Percentiles rank a stretch among this genome's conserved stretches.
Evolutionary conservation across 2,329 filamentous ascomycete species (phyloP).

Genomic region (Ceratocystis ficicola): DNA sequence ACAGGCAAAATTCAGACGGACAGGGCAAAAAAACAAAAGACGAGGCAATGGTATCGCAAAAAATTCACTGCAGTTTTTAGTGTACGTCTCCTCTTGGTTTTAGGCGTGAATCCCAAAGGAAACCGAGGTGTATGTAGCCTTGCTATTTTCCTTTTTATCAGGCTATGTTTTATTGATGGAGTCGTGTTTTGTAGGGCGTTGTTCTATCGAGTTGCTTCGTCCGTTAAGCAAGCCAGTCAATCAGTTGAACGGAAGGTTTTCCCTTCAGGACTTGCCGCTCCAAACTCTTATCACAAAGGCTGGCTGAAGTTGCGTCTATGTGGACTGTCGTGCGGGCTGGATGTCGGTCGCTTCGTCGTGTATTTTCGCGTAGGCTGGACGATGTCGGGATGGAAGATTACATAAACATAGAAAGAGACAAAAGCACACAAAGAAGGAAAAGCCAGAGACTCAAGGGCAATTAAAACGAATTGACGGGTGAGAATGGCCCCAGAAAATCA

Average conservation of each 20-base stretch:
- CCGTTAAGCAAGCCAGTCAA: background rate
- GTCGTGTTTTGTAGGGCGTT: too few species aligned
- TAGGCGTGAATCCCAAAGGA: background rate
- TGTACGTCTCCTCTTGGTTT: background rate
- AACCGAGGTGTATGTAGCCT: background rate
- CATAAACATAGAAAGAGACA: background rate
- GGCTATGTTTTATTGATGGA: background rate
- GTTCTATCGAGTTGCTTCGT: background rate
- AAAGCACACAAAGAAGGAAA: too few species aligned
- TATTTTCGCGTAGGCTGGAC: background rate
- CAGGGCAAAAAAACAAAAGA: slow-evolving; percentile 4
- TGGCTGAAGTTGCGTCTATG: background rate
- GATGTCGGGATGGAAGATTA: background rate
- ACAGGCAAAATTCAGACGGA: background rate
- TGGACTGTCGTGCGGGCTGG: background rate
- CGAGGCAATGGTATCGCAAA: background rate
- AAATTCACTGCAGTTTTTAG: background rate
- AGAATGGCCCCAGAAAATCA: background rate
- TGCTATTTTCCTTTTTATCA: background rate
- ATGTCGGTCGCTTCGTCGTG: slow-evolving; percentile 6
- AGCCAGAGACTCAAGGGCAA: background rate
- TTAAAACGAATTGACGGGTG: background rate
- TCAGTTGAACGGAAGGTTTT: background rate
- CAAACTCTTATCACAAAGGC: background rate
- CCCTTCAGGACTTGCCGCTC: background rate